Evolutionary conservation across 495 filamentous ascomycete species (phyloP), one percentile per base, ranked within the genome.

Genomic region (Aspergillus haitiensis): DNA sequence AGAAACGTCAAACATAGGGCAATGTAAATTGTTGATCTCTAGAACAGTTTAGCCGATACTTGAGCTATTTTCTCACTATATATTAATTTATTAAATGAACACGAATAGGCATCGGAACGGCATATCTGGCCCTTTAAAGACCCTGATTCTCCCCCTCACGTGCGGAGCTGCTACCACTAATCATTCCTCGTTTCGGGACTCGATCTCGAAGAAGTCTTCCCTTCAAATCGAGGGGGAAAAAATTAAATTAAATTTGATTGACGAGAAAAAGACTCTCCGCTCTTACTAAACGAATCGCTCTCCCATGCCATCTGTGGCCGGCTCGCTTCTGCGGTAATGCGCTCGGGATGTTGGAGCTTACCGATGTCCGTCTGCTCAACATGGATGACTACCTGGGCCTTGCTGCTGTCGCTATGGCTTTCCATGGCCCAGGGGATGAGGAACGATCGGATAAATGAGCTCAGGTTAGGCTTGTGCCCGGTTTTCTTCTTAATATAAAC

Each of bases 341-440:
- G 71, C 68, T 68, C 70, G 73, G 72, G 69, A 78, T 77, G 76
- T 70, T 70, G 71, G 69, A 71, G 68, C 64, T 72, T 59, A 59
- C 69, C 69, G 58, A 74, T 76, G 73, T 71, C 68, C 69, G 65
- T 70, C 59, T 67, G 64, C 66, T 69, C 68, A 65, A 65, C 65
- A 64, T 74, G 71, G 67, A 70, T 68, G 58, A 72, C 72, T 67
- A 66, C 68, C 64, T 80, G 73, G 71, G 64, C 64, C 64, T 62
- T 79, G 57, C 60, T 76, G n/a, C 57, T 75, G 64, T 67, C 67
- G 59, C 67, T 75, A 67, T 80, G 78, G 74, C 58, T 75, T 32
- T 67, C 70, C 46, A 48, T 69, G 56, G 76, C 67, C 39, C 65
- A 76, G 56, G 74, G 72, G 13, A 79, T 80, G 78, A 72, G 67